These are phyloP conservation scores for Colletotrichum tamarilloi DNA, from an alignment of 2,329 filamentous ascomycete genomes.

Conservation along the genomic window DNA sequence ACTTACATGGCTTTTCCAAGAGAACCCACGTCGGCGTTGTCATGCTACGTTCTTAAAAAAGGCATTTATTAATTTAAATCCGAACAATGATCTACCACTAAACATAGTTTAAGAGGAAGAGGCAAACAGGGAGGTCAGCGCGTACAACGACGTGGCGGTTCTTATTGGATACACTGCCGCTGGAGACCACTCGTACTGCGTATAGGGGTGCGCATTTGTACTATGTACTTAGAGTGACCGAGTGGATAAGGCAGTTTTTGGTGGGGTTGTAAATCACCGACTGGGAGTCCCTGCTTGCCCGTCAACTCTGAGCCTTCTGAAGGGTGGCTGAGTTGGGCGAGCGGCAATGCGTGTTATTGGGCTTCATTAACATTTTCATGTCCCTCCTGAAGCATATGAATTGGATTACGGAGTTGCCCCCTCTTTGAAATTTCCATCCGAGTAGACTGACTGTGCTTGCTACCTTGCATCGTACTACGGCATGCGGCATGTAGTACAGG, in stretches of 20 bases:
- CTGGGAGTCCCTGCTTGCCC: neutral
- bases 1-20: neutral
- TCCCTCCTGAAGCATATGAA: neutral
- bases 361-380: slow-evolving; percentile 7
- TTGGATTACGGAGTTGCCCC: neutral
- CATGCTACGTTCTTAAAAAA: neutral
- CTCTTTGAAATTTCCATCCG: too few species aligned
- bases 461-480: neutral
- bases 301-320: neutral
- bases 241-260: neutral
- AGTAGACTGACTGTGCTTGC: neutral
- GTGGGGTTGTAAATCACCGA: neutral
- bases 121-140: neutral
- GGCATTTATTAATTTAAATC: neutral
- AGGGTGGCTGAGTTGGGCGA: slow-evolving; percentile 11
- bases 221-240: neutral
- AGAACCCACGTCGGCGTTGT: neutral
- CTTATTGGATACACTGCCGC: neutral
- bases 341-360: neutral
- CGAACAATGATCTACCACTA: neutral
- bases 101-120: neutral
- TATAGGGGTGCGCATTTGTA: too few species aligned
- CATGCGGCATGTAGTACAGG: neutral
- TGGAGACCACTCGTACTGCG: neutral
- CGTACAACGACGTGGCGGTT: neutral